Evolutionary conservation across 768 basidiomycete genomes (phyloP), one percentile per base, ranked within the genome.

Genomic region (Lactarius hatsudake): DNA sequence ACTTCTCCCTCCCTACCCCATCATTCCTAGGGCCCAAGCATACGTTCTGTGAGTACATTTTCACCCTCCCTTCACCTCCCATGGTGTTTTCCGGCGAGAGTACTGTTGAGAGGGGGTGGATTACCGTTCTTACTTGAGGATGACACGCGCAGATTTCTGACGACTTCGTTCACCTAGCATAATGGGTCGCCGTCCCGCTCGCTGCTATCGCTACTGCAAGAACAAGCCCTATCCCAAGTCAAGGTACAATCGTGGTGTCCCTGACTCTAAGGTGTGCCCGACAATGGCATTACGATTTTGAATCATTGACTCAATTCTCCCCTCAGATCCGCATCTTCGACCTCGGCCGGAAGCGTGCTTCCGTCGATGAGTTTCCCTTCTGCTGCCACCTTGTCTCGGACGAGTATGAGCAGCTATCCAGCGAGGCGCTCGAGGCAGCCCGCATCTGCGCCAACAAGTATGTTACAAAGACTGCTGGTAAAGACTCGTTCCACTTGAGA

Each of bases 401-500:
- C 74, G 96, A 98, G 80, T 97, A 96, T 78, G 96, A 99, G 78
- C 95, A 99, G 76, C 84, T 98, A 54, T 96, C 93, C 17, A 90
- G 87, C 43, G 96, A 98, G 78, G 96, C 96, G 18, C 89, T 98
- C 61, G 96, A 99, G 81, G 96, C 96, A 20, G 96, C 95, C 62
- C 96, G 96, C 79, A 99, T 99, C 70, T 98, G 96, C 77, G 94
- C 94, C 79, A 98, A 98, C 92, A 98, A 98, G 81, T 98, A 98
- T 79, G 90, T 98, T 71, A 96, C 94, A 75, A 98, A 99, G 87
- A 94, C 92, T 4, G 87, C 91, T 36, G 96, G 97, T 75, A 98
- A 98, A 83, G 96, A 99, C 74, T 93, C 96, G 5, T 98, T 99
- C 95, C 96, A 99, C 78, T 78, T 98, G 79, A 87, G 96, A 72